Base-by-base conservation (phyloP, 2,329 filamentous ascomycete species). In the Fragosphaeria purpurea region DNA sequence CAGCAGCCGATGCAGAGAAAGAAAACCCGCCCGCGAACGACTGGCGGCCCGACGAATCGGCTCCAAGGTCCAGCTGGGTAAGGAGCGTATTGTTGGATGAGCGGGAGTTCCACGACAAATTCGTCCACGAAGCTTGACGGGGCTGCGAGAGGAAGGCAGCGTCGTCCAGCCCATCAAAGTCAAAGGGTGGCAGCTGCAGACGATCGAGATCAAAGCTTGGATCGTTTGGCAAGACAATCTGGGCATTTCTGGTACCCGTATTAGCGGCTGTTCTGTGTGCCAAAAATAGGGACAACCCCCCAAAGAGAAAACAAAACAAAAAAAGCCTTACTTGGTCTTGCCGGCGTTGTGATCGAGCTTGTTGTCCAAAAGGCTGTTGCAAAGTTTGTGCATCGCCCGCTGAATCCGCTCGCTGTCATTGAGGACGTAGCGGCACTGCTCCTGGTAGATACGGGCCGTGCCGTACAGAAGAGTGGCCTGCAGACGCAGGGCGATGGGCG, bases 381-480 rank as follows among this genome's bases (percentile, higher is more conserved):
- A 76, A 76, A 97, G 87, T 57, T 80, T 80, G 53, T 82, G 77
- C 58, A 88, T 83, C 39, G 56, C 53, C 4, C 55, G 56, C 50
- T 58, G 56, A 22, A 86, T 82, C 57, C 79, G 82, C 65, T 90
- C 83, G 3, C 83, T 82, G 61, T 97, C 93, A 4, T 78, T 75
- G 44, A 96, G 80, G 31, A 95, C 80, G 63, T 95, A 98, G 39
- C 77, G 76, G 60, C 86, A 95, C 67, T 98, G 90, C 63, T 95
- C 86, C 32, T 80, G 75, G 64, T 88, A 95, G 13, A 97, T 89
- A 46, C 86, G 80, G 4, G 88, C 85, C 12, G 95, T 80, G 5
- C 90, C 90, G 63, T 85, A 90, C 33, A 98, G 79, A 13, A 98
- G 74, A 59, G 84, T 96, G 12, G 89, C 86, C 63, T 97, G 91